Percentiles rank a stretch among this genome's conserved stretches.
These are phyloP conservation scores for Trichosporon inkin DNA, from an alignment of 1,284 basidiomycete genomes.

Conservation along the genomic window DNA sequence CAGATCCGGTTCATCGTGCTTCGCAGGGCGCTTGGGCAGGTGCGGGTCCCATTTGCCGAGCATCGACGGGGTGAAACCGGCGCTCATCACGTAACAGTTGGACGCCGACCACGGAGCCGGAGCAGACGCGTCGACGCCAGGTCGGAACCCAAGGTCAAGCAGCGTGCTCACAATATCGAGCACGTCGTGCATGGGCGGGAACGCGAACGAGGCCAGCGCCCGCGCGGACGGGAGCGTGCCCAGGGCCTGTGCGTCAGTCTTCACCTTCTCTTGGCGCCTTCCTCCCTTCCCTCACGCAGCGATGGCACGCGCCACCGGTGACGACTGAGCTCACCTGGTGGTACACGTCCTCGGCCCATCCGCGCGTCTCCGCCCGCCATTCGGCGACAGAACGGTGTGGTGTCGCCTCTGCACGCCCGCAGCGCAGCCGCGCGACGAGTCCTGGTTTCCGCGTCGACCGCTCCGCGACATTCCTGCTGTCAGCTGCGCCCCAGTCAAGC, in stretches of 20 bases:
- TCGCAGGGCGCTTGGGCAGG: neutral
- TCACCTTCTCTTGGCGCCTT: neutral
- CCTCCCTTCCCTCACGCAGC: too few species aligned
- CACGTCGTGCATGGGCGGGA: neutral
- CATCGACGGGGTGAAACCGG: neutral
- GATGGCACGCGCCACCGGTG: neutral
- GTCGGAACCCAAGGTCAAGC: neutral
- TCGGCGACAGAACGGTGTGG: neutral
- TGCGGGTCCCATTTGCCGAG: constrained; percentile 2
- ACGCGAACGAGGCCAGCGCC: neutral
- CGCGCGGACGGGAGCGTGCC: neutral
- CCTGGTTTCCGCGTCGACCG: too few species aligned
- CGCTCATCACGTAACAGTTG: neutral
- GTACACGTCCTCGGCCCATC: neutral
- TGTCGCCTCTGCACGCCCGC: too few species aligned
- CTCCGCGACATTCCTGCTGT: neutral
- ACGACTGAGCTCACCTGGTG: neutral
- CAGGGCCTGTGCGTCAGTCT: neutral
- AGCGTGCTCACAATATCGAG: constrained; percentile 1
- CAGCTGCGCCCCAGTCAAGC: neutral
- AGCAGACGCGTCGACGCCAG: neutral
- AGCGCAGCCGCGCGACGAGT: neutral
- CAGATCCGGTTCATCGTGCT: neutral
- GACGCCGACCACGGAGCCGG: neutral
- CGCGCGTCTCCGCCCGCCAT: neutral